A percentile compares a stretch with the other conserved stretches of the same genome.
phyloP scores from a whole-genome alignment of 176 grass and related monocot species.

The Oryza longistaminata region DNA sequence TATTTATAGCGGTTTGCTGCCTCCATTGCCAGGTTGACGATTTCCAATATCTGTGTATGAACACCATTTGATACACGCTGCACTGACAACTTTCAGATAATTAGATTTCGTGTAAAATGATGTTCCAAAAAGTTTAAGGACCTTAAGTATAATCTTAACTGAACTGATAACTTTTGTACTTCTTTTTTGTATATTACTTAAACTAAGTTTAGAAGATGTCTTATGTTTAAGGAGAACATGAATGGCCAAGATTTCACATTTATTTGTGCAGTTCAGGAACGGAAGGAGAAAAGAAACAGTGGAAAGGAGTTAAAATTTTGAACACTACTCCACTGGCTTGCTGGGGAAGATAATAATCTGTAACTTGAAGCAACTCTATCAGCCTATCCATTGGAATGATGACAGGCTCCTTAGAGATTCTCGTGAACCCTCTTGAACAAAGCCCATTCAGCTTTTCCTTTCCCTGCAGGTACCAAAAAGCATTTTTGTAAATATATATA shows the following conservation, averaged over 20 bases:
- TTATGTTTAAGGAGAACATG: constrained; percentile 15
- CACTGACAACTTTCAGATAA: constrained; percentile 48
- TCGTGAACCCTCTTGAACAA: constrained; percentile 77
- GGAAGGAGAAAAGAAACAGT: not conserved
- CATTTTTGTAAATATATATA: not conserved
- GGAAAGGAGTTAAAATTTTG: constrained; percentile 28
- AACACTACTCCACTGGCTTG: constrained; percentile 67
- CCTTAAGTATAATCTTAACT: not conserved
- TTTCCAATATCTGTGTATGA: constrained; percentile 95
- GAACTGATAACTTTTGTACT: not conserved
- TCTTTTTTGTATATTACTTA: not conserved
- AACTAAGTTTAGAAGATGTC: not conserved
- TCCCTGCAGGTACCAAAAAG: constrained; percentile 55
- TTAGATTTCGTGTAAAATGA: constrained; percentile 41
- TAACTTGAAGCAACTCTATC: constrained; percentile 95
- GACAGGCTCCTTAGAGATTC: constrained; percentile 91
- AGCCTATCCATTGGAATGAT: constrained; percentile 94
- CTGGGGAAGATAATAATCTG: constrained; percentile 83
- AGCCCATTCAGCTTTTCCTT: constrained; percentile 84
- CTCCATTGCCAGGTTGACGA: constrained; percentile 61
- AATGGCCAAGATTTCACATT: not conserved
- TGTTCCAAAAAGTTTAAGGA: constrained; percentile 13
- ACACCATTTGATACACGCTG: constrained; percentile 96
- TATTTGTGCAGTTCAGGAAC: not conserved
- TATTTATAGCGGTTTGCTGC: constrained; percentile 77